Evolutionary conservation across 2,329 filamentous ascomycete species (phyloP), one percentile per base, ranked within the genome.

Genomic region (Drechslera avenae): DNA sequence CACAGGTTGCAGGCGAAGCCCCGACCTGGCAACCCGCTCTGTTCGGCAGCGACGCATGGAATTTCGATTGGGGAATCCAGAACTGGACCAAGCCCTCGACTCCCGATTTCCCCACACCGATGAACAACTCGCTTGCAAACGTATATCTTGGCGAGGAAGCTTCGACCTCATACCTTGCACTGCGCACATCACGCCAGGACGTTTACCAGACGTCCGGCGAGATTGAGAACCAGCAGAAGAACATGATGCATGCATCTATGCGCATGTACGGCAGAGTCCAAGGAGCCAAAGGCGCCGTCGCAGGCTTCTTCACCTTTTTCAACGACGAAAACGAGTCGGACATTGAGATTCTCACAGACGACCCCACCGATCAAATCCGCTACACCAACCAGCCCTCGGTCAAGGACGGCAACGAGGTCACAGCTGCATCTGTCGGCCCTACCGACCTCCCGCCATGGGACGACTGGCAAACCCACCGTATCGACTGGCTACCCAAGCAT

Each of bases 301-400:
- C 78, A 1, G 80, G 80, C 3, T 76, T 82, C 59, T 99, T 82
- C 69, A 81, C 78, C 10, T 82, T 79, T 53, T 72, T 68, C 50
- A 72, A 78, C 33, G 70, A 75, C 40, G 67, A 57, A 23, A 78
- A 78, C 57, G 80, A 83, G 60, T 78, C 76, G 0, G 80, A 83
- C 54, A 78, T 83, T 52, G 80, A 83, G 65, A 79, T 83, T 51
- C 66, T 82, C 9, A 82, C 80, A 1, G 64, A 71, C 4, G 79
- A 81, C 45, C 73, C 76, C 1, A 67, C 63, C 1, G 66, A 72
- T 47, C 73, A 70, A 3, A 73, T 80, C 4, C 76, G 75, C 53
- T 86, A 83, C 69, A 86, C 83, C 12, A 86, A 86, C 64, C 83
- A 86, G 64, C 83, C 83, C 0, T 75, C 80, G 0, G 78, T 80